These are phyloP conservation scores for Acanthamoeba triangularis DNA, from an alignment of 208 protist genomes.

Conservation along the genomic window DNA sequence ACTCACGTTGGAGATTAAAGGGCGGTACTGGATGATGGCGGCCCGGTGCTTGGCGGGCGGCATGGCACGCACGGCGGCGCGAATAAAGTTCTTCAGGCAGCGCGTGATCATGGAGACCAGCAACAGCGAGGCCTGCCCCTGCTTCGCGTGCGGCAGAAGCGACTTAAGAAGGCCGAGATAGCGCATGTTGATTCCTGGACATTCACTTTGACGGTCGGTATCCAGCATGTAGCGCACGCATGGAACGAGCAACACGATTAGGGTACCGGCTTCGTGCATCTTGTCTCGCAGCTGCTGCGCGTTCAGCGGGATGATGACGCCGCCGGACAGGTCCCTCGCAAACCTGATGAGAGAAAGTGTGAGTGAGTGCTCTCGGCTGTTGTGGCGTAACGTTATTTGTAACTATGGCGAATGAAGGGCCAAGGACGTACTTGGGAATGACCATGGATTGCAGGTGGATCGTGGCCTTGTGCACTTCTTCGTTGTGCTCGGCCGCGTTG, in stretches of 20 bases:
- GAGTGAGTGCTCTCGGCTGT: neutral
- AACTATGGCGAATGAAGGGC: neutral
- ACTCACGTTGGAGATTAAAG: neutral
- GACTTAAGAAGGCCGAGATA: neutral
- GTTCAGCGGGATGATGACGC: neutral
- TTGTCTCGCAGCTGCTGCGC: constrained; percentile 7
- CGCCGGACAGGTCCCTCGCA: neutral
- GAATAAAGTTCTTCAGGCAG: constrained; percentile 42
- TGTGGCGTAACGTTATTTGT: neutral
- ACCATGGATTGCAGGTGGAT: constrained; percentile 9
- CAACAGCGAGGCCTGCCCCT: constrained; percentile 35
- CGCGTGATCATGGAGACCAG: neutral
- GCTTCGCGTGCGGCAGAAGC: neutral
- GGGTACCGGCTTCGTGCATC: constrained; percentile 14
- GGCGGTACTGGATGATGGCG: constrained; percentile 21
- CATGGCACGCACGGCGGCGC: neutral
- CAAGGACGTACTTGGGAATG: constrained; percentile 39
- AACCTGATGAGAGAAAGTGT: neutral
- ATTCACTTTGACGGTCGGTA: neutral
- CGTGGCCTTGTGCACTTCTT: constrained; percentile 49
- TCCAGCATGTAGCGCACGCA: neutral
- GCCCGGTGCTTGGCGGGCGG: neutral
- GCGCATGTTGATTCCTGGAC: constrained; percentile 27
- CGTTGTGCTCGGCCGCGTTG: constrained; percentile 54
- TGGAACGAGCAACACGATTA: neutral